Percentiles rank a stretch among this genome's conserved stretches.
phyloP scores from a whole-genome alignment of 1,139 yeast species.

The Eremothecium cymbalariae region DNA sequence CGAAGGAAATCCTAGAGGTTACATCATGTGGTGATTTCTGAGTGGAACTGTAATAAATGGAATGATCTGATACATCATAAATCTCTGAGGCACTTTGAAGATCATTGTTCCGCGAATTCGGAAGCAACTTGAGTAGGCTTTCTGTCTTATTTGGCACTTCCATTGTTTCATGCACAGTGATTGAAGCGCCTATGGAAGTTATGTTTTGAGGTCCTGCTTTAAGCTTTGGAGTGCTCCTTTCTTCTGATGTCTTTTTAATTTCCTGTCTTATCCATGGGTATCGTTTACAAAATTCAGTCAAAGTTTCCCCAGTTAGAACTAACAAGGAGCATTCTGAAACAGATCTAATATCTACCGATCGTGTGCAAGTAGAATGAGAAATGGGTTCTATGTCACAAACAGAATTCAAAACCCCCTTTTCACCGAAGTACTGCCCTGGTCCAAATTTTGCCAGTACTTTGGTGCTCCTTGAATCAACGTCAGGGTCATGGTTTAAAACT shows the following conservation, averaged over 20 bases:
- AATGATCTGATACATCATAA: no score
- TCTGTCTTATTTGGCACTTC: no score
- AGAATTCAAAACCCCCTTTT: conserved; percentile 57
- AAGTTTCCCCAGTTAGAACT: conserved; percentile 46
- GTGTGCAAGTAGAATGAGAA: conserved; percentile 17
- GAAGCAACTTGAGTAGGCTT: no score
- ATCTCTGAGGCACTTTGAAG: no score
- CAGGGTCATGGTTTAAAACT: conserved; percentile 40
- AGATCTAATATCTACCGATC: conserved; percentile 59
- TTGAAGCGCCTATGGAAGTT: no score
- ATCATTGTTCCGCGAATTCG: no score
- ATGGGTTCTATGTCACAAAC: conserved; percentile 33
- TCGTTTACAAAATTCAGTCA: conserved; percentile 45
- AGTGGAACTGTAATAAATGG: no score
- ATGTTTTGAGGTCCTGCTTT: no score
- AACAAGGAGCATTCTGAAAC: conserved; percentile 52
- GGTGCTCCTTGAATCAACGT: conserved; percentile 18
- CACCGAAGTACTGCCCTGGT: conserved; percentile 65
- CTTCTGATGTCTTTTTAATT: conserved; percentile 52
- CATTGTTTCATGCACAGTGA: no score
- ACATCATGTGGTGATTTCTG: no score
- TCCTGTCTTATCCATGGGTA: conserved; percentile 54
- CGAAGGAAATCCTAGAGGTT: no score
- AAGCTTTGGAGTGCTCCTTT: conserved; percentile 41
- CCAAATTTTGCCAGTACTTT: conserved; percentile 52